Evolutionary conservation across 2,329 filamentous ascomycete species (phyloP).

Genomic region (Trichoderma asperellum): DNA sequence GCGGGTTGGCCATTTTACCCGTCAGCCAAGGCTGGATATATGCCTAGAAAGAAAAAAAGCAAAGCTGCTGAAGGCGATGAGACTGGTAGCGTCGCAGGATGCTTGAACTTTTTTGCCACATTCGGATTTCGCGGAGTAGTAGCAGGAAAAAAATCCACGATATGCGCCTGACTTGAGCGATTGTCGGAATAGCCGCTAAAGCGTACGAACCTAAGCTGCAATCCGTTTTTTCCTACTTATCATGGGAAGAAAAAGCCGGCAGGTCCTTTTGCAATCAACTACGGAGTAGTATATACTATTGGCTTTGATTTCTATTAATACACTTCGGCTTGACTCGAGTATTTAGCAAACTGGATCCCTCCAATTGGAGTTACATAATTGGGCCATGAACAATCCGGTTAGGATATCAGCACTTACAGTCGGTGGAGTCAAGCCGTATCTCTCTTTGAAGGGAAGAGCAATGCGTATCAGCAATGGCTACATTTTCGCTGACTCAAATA

Average conservation of each 20-base stretch:
- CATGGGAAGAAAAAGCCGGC: neutral
- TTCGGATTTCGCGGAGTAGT: neutral
- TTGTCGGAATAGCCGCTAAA: neutral
- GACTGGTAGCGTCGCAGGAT: conserved; percentile 22
- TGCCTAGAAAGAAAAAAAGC: neutral
- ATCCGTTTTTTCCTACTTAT: neutral
- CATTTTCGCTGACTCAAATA: neutral
- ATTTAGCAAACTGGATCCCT: conserved; percentile 10
- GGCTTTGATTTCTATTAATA: conserved; percentile 4
- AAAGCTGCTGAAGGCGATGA: conserved; percentile 8
- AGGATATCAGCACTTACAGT: conserved; percentile 16
- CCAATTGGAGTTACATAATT: conserved; percentile 8
- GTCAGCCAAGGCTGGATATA: neutral
- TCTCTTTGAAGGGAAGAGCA: neutral
- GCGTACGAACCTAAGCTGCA: neutral
- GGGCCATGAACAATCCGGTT: conserved; percentile 3
- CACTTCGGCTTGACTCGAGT: conserved; percentile 12
- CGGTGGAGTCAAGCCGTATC: neutral
- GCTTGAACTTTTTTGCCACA: conserved; percentile 12
- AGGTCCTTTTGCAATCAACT: neutral
- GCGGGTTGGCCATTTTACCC: neutral
- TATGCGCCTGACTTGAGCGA: neutral
- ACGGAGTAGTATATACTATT: neutral
- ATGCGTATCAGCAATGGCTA: neutral
- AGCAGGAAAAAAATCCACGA: neutral